Percentiles rank a stretch among this genome's conserved stretches.
These are phyloP conservation scores for Phialophora chinensis DNA, from an alignment of 2,329 filamentous ascomycete genomes.

Conservation along the genomic window DNA sequence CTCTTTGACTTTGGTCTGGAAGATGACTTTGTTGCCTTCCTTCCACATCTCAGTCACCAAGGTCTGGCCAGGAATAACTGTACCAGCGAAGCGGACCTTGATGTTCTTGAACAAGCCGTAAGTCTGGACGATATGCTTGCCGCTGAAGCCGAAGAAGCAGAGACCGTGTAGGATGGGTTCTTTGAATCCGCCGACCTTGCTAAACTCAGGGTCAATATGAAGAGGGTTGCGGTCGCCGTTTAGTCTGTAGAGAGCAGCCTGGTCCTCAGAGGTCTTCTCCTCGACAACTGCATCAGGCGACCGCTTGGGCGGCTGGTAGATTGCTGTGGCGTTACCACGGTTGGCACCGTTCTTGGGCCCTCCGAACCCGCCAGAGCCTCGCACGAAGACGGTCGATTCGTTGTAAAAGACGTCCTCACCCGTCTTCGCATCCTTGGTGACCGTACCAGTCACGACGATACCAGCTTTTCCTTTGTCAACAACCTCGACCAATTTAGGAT, in stretches of 20 bases:
- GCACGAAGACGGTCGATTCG: conserved; percentile 89
- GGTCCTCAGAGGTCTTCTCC: conserved; percentile 84
- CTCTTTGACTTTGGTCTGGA: conserved; percentile 89
- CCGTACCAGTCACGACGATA: conserved; percentile 78
- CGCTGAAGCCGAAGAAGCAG: conserved; percentile 85
- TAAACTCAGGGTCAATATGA: conserved; percentile 92
- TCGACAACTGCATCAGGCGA: conserved; percentile 82
- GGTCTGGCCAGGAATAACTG: conserved; percentile 77
- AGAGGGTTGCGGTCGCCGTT: conserved; percentile 96
- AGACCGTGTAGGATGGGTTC: conserved; percentile 94
- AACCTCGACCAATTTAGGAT: conserved; percentile 75
- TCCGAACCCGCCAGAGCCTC: conserved; percentile 88
- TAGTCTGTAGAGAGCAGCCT: conserved; percentile 90
- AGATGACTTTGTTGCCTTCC: conserved; percentile 77
- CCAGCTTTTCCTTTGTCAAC: conserved; percentile 94
- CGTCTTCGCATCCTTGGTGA: conserved; percentile 81
- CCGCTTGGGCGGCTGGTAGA: conserved; percentile 78
- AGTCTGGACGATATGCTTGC: conserved; percentile 84
- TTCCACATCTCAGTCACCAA: conserved; percentile 94
- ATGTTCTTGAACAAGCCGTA: conserved; percentile 87
- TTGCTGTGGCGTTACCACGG: conserved; percentile 78
- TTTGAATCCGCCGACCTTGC: conserved; percentile 94
- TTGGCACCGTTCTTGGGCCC: conserved; percentile 78
- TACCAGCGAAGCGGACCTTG: conserved; percentile 88
- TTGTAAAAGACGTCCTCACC: conserved; percentile 97